Evolutionary conservation across 2,329 filamentous ascomycete species (phyloP), one percentile per base, ranked within the genome.

Genomic region (Colletotrichum cordylinicola): DNA sequence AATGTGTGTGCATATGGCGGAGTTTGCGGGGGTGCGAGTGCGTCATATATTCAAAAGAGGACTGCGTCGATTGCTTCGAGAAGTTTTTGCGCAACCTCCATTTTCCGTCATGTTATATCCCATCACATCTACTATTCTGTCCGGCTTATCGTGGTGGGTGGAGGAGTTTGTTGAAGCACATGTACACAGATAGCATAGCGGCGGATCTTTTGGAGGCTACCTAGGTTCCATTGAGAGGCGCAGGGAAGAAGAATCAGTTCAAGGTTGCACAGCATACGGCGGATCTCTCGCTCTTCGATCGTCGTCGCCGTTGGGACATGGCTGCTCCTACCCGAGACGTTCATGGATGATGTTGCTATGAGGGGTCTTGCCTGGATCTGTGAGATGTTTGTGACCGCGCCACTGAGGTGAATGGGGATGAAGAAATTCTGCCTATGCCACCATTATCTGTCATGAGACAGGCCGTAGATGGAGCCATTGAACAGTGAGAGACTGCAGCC

Each of bases 101-200:
- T 68, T 39, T 21, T 56, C 33, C 55, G 21, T 43, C 31, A 62
- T 62, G 8, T 65, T 74, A 52, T 33, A 58, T 65, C 48, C 52
- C 64, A 64, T 68, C 43, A 31, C 55, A 21, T 62, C 61, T 69
- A 69, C 64, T 74, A 27, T 73, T 15, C 31, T 60, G 21, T 31
- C 18, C 13, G 65, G 64, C 33, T 58, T 68, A 56, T 68, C 39
- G 69, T 55, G 35, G 56, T 62, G 60, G 58, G 39, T 24, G 66
- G 74, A 52, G 60, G 72, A 61, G 31, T 55, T 75, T 67, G 71
- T 70, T 55, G 60, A 67, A 48, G 66, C 65, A 70, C 52, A 71
- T 76, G 61, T 76, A 75, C 55, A 75, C 72, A 76, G 58, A 69
- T 65, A 76, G 66, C 74, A 71, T 75, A 76, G 71, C 74, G 74